A percentile compares a stretch with the other conserved stretches of the same genome.
phyloP scores from a whole-genome alignment of 345 rosid species.

The Alliaria petiolata region DNA sequence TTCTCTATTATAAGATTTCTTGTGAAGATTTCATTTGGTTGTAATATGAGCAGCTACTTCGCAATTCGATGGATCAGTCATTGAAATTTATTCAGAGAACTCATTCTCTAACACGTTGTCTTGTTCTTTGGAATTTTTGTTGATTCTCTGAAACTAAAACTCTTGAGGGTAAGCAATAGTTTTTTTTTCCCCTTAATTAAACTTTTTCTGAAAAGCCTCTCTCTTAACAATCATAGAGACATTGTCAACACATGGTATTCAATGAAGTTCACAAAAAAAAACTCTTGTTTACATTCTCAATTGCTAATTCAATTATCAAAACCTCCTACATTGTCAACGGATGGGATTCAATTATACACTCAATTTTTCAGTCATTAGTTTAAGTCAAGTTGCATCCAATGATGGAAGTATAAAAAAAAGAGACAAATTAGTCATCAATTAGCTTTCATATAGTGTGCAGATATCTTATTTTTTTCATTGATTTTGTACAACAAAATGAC shows the following conservation, averaged over 20 bases:
- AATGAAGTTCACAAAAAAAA: neutral
- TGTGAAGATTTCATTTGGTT: neutral
- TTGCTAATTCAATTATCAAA: neutral
- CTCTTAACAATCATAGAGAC: neutral
- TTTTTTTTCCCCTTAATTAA: neutral
- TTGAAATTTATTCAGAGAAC: neutral
- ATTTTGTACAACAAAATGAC: neutral
- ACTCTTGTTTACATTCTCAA: neutral
- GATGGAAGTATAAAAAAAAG: neutral
- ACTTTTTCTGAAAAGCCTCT: neutral
- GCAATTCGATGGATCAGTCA: neutral
- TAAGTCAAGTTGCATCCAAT: slow-evolving; percentile 3
- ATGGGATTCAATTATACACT: neutral
- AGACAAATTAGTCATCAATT: neutral
- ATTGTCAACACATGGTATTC: neutral
- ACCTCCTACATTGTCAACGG: neutral
- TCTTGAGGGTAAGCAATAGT: neutral
- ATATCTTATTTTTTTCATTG: too few relatives aligned
- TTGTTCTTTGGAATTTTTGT: neutral
- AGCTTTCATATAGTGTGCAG: neutral
- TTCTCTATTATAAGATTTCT: neutral
- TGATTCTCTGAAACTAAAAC: neutral
- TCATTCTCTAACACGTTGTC: neutral
- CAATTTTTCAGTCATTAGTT: neutral
- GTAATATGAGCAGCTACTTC: neutral